phyloP scores from a whole-genome alignment of 148 eudicot species.

The Persicaria tinctoria region DNA sequence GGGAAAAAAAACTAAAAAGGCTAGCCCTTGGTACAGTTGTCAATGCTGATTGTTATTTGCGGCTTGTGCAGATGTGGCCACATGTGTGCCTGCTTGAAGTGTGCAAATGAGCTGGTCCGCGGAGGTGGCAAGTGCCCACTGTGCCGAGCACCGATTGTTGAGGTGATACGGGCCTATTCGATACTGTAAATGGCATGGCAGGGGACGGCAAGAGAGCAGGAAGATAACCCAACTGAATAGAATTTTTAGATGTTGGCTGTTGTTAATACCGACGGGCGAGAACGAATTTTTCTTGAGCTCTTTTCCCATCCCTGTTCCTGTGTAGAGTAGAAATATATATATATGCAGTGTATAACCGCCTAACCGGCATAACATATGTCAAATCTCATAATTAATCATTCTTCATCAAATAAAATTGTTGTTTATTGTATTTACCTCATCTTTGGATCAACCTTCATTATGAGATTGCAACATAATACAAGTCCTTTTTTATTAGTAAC shows the following conservation, averaged over 20 bases:
- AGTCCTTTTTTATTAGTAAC: too few relatives aligned
- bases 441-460: neutral
- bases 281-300: slow-evolving; percentile 1
- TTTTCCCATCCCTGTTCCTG: neutral
- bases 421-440: neutral
- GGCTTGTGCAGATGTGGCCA: neutral
- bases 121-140: slow-evolving; percentile 12
- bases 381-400: slow-evolving; percentile 7
- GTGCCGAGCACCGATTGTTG: slow-evolving; percentile 11
- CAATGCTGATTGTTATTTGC: neutral
- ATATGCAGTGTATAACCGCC: neutral
- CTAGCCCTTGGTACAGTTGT: neutral
- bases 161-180: slow-evolving; percentile 14
- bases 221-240: slow-evolving; percentile 2
- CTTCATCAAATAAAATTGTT: slow-evolving; percentile 9
- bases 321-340: slow-evolving; percentile 3
- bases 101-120: slow-evolving; percentile 13
- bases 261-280: slow-evolving; percentile 2
- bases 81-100: slow-evolving; percentile 12
- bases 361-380: slow-evolving; percentile 4
- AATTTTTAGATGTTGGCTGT: slow-evolving; percentile 4
- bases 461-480: too few relatives aligned
- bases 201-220: neutral
- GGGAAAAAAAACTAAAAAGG: neutral
- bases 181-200: slow-evolving; percentile 13